A percentile compares a stretch with the other conserved stretches of the same genome.
These are phyloP conservation scores for Cyclotella sp. DNA, from an alignment of 108 stramenopile genomes.

Conservation along the genomic window DNA sequence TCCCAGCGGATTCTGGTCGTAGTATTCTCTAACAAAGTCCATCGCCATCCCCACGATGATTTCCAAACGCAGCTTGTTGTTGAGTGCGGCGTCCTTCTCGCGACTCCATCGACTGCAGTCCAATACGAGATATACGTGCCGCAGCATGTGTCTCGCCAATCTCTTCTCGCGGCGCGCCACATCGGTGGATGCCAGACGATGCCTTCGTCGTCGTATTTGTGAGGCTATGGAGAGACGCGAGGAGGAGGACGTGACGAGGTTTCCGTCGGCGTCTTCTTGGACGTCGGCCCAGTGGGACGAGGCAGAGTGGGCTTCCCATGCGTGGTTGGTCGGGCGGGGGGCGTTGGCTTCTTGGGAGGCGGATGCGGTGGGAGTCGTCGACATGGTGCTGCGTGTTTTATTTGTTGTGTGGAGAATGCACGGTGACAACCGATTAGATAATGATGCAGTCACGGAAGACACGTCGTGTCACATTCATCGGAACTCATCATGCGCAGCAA, in stretches of 20 bases:
- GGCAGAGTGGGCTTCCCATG: slow-evolving; percentile 74
- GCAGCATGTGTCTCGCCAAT: slow-evolving; percentile 87
- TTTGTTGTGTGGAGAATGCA: background rate
- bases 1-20: slow-evolving; percentile 87
- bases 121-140: slow-evolving; percentile 78
- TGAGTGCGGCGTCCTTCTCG: slow-evolving; percentile 78
- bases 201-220: slow-evolving; percentile 69
- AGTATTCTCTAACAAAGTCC: slow-evolving; percentile 79
- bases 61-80: slow-evolving; percentile 70
- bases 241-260: slow-evolving; percentile 63
- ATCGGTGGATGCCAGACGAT: slow-evolving; percentile 80
- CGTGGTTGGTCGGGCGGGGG: slow-evolving; percentile 37
- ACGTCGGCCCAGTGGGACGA: slow-evolving; percentile 76
- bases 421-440: background rate
- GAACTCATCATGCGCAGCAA: too few relatives aligned
- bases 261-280: slow-evolving; percentile 84
- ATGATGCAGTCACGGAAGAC: too few relatives aligned
- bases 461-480: too few relatives aligned
- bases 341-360: background rate
- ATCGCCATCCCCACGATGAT: slow-evolving; percentile 57
- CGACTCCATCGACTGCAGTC: slow-evolving; percentile 76
- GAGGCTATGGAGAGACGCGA: slow-evolving; percentile 59
- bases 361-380: background rate
- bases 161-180: slow-evolving; percentile 66
- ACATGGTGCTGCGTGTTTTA: background rate